phyloP scores from a whole-genome alignment of 805 yeast genomes.

The Pichia sporocuriosa region DNA sequence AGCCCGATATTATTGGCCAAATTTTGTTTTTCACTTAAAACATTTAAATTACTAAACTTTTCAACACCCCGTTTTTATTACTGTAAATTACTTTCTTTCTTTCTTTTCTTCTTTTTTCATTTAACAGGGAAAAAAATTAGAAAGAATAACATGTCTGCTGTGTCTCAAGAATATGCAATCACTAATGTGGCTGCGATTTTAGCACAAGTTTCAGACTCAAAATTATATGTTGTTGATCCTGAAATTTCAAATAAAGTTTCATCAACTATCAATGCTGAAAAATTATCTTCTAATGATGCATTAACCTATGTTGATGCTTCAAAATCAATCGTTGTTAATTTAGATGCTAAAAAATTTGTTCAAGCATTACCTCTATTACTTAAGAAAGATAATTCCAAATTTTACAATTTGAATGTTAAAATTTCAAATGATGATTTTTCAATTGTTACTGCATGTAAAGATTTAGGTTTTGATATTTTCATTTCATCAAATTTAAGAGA shows the following conservation, averaged over 20 bases:
- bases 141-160: not conserved
- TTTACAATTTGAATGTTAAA: constrained; percentile 55
- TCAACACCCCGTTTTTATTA: too few relatives aligned
- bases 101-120: not conserved
- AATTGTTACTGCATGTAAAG: constrained; percentile 64
- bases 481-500: constrained; percentile 57
- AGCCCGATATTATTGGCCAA: too few relatives aligned
- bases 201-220: constrained; percentile 6
- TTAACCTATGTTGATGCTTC: constrained; percentile 33
- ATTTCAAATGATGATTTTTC: constrained; percentile 59
- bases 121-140: not conserved
- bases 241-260: not conserved
- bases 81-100: not conserved
- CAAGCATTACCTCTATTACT: constrained; percentile 53
- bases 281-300: constrained; percentile 43
- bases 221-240: constrained; percentile 12
- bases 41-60: too few relatives aligned
- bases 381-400: constrained; percentile 29
- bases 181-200: constrained; percentile 5
- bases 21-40: too few relatives aligned
- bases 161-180: constrained; percentile 8
- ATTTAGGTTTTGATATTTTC: constrained; percentile 54
- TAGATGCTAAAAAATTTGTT: constrained; percentile 45
- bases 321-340: constrained; percentile 32
- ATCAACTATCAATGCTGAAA: constrained; percentile 11